Evolutionary conservation across 2,329 filamentous ascomycete genomes (phyloP).

Genomic region (Fusarium scirpi): DNA sequence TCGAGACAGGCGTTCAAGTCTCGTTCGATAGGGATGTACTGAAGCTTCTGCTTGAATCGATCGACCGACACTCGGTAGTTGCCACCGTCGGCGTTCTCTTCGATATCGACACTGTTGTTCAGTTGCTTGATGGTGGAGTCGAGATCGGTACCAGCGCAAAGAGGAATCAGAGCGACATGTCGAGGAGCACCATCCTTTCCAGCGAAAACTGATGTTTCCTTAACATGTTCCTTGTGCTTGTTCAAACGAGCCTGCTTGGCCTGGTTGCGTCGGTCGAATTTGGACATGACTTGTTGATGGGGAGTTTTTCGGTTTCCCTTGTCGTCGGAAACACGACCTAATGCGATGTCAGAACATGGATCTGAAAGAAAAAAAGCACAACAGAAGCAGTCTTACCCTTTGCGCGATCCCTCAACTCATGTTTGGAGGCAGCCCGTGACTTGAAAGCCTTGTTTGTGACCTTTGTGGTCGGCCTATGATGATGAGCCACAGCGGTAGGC

Average conservation of each 20-base stretch:
- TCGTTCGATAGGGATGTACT: slow-evolving; percentile 81
- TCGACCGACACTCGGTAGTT: slow-evolving; percentile 79
- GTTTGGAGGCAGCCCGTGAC: slow-evolving; percentile 89
- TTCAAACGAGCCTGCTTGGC: slow-evolving; percentile 87
- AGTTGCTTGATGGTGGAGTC: slow-evolving; percentile 75
- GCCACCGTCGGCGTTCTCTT: slow-evolving; percentile 70
- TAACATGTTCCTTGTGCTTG: slow-evolving; percentile 86
- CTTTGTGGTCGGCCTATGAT: slow-evolving; percentile 95
- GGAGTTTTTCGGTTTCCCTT: slow-evolving; percentile 84
- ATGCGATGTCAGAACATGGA: neutral
- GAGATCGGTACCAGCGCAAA: slow-evolving; percentile 79
- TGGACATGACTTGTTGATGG: slow-evolving; percentile 97
- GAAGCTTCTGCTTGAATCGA: slow-evolving; percentile 93
- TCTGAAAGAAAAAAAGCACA: neutral
- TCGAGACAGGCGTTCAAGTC: slow-evolving; percentile 85
- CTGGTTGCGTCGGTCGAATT: slow-evolving; percentile 94
- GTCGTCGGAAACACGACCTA: slow-evolving; percentile 83
- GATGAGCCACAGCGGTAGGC: slow-evolving; percentile 79
- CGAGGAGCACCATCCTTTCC: slow-evolving; percentile 88
- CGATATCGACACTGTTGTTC: slow-evolving; percentile 83
- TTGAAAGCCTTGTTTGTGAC: slow-evolving; percentile 90
- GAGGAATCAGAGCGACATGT: slow-evolving; percentile 87
- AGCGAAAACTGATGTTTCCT: slow-evolving; percentile 83
- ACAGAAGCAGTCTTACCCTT: slow-evolving; percentile 72
- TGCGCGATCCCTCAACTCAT: slow-evolving; percentile 82